Conservation (phyloP, 2,329 filamentous ascomycete genomes). For the Lachnellula arida region DNA sequence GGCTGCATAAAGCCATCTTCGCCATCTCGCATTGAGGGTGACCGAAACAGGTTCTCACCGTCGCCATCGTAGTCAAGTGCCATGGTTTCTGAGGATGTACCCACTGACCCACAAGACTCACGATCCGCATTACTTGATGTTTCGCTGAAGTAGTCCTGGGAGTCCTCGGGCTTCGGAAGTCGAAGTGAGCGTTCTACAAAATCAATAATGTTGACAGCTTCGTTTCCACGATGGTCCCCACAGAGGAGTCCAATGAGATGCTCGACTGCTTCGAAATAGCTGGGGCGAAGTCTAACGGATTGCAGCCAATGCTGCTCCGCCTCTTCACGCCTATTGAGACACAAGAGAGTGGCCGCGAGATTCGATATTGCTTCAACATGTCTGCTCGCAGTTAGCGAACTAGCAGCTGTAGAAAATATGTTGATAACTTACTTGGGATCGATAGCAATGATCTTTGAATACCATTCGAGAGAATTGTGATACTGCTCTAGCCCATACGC, state of each 20-base stretch:
- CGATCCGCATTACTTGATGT: conserved; percentile 47
- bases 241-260: conserved; percentile 88
- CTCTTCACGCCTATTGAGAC: conserved; percentile 74
- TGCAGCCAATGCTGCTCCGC: conserved; percentile 81
- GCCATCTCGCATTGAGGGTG: conserved; percentile 12
- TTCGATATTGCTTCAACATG: conserved; percentile 95
- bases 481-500: conserved; percentile 87
- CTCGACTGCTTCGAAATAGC: conserved; percentile 91
- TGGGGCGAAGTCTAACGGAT: conserved; percentile 78
- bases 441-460: conserved; percentile 56
- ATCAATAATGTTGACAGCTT: conserved; percentile 83
- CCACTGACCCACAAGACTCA: conserved; percentile 24
- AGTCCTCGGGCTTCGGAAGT: conserved; percentile 42
- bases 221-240: conserved; percentile 70
- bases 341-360: conserved; percentile 81
- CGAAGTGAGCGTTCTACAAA: conserved; percentile 73
- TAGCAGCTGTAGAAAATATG: background rate
- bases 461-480: conserved; percentile 70
- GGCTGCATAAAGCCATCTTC: conserved; percentile 21
- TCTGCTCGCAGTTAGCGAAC: conserved; percentile 15
- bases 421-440: conserved; percentile 48
- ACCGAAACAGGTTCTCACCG: conserved; percentile 15
- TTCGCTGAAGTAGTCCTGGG: conserved; percentile 53
- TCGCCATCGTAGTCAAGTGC: conserved; percentile 29
- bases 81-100: conserved; percentile 25